Evolutionary conservation across 768 basidiomycete species (phyloP).

Genomic region (Boletus eberwhitei): DNA sequence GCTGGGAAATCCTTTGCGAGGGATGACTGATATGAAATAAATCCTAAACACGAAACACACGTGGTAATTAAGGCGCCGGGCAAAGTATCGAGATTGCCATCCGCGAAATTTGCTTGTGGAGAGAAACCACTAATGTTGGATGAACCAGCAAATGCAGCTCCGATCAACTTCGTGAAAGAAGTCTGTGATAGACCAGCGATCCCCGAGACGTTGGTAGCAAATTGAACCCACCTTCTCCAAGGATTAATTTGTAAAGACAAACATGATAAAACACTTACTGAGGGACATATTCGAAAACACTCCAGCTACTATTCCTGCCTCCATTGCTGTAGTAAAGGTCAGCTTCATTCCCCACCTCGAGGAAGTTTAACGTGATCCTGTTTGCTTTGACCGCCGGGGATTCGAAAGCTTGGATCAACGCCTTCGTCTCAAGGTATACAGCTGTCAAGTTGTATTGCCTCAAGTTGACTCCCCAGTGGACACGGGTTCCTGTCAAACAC

Average conservation of each 20-base stretch:
- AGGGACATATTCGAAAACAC: conserved; percentile 41
- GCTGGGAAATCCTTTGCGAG: conserved; percentile 37
- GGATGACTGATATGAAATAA: neutral
- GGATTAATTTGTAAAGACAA: neutral
- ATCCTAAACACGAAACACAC: conserved; percentile 32
- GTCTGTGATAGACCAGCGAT: conserved; percentile 36
- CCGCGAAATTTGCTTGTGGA: conserved; percentile 54
- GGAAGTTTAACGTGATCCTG: conserved; percentile 49
- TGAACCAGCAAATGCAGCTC: conserved; percentile 47
- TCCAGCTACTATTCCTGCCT: conserved; percentile 38
- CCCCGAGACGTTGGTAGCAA: conserved; percentile 47
- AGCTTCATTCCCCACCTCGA: conserved; percentile 63
- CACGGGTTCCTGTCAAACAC: conserved; percentile 48
- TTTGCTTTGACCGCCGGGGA: conserved; percentile 36
- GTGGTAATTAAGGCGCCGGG: conserved; percentile 52
- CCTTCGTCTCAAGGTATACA: conserved; percentile 43
- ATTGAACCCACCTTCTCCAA: conserved; percentile 47
- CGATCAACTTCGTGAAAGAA: conserved; percentile 46
- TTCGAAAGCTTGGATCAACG: conserved; percentile 49
- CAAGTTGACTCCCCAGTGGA: conserved; percentile 70
- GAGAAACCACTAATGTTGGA: conserved; percentile 49
- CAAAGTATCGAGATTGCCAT: conserved; percentile 46
- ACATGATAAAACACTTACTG: conserved; percentile 38
- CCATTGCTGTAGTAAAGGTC: conserved; percentile 52
- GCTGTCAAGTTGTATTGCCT: conserved; percentile 51